Evolutionary conservation across 2,329 filamentous ascomycete species (phyloP), one percentile per base, ranked within the genome.

Genomic region (Fusarium floridanum): DNA sequence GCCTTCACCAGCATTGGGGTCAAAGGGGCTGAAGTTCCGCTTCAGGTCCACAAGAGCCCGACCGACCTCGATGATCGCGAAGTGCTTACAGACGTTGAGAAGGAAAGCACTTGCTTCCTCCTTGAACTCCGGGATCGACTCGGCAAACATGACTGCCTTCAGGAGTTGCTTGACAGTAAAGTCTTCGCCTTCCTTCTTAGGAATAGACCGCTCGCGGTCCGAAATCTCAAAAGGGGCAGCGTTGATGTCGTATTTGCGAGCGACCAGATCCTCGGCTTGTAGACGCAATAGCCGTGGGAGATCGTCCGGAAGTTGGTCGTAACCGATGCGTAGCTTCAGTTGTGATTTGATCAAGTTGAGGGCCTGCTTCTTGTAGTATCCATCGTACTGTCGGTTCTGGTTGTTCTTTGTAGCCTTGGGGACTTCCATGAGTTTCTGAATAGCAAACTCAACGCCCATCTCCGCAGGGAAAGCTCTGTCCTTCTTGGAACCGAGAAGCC

Each of bases 301-400:
- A 74, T 99, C 96, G 9, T 99, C 97, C 0, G 96, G 96, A 14
- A 98, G 86, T 77, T 89, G 93, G 79, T 99, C 97, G 70, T 91
- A 91, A 5, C 97, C 97, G 67, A 99, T 93, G 64, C 96, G 91
- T 36, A 99, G 87, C 85, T 98, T 99, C 62, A 98, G 87, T 78
- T 98, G 95, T 1, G 95, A 90, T 75, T 93, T 95, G 79, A 99
- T 91, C 78, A 98, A 88, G 70, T 95, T 92, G 76, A 98, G 91
- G 0, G 97, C 94, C 83, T 99, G 95, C 80, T 94, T 93, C 85
- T 98, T 98, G 86, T 99, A 98, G 81, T 94, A 97, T 0, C 86
- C 86, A 78, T 98, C 96, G 32, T 86, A 85, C 39, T 93, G 91
- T 76, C 93, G 93, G 67, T 84, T 84, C 68, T 88, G 84, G 41